phyloP scores from a whole-genome alignment of 768 basidiomycete genomes.

The Lentinus brumalis region DNA sequence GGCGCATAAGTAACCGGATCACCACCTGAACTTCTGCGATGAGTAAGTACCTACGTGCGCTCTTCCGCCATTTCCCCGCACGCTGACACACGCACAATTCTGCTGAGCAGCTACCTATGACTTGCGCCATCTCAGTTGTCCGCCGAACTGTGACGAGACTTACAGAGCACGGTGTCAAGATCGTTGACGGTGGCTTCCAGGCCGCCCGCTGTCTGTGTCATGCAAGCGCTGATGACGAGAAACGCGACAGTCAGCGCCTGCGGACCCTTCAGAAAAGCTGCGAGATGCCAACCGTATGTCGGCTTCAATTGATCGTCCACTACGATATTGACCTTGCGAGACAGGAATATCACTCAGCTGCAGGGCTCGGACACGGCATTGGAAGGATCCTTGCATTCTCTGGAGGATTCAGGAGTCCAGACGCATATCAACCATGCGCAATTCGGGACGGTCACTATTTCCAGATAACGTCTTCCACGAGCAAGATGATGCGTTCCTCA shows the following conservation, averaged over 20 bases:
- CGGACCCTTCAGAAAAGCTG: neutral
- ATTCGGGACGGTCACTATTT: neutral
- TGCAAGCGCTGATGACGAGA: neutral
- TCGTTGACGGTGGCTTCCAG: too few species aligned
- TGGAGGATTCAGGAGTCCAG: neutral
- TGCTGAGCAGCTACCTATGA: too few species aligned
- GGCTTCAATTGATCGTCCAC: neutral
- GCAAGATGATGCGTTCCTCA: constrained; percentile 4
- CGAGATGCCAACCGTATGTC: neutral
- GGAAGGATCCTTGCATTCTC: neutral
- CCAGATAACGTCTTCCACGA: constrained; percentile 2
- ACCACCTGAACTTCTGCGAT: too few species aligned
- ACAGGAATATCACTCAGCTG: neutral
- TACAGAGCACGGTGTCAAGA: too few species aligned
- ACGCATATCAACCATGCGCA: neutral
- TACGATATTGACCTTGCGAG: neutral
- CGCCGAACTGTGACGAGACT: too few species aligned
- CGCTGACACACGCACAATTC: too few species aligned
- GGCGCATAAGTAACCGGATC: too few species aligned
- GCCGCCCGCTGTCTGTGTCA: neutral
- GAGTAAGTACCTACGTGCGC: too few species aligned
- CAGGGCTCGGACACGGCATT: neutral
- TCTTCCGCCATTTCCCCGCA: too few species aligned
- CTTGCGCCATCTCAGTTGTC: too few species aligned
- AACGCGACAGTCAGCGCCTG: neutral